Evolutionary conservation across 2,329 filamentous ascomycete species (phyloP).

Genomic region (Stenocarpella maydis): DNA sequence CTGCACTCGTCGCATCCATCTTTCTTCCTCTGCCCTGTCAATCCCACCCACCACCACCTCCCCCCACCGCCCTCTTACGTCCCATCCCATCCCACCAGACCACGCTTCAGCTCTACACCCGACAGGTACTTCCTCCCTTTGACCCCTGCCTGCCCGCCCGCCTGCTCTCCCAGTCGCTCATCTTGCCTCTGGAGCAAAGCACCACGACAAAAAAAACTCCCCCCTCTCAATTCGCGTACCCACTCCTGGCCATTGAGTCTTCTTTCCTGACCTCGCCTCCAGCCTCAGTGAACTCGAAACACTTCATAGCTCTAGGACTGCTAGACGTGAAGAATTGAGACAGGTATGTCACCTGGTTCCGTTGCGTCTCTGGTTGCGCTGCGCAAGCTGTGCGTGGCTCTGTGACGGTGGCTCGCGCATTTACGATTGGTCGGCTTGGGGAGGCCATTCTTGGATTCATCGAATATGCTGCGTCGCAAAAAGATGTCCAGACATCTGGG

Average conservation of each 20-base stretch:
- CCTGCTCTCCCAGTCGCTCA: slow-evolving; percentile 29
- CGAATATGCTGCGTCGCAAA: neutral
- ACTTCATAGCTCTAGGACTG: slow-evolving; percentile 28
- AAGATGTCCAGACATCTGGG: neutral
- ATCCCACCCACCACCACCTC: neutral
- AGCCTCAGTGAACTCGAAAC: slow-evolving; percentile 29
- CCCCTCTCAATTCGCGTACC: slow-evolving; percentile 34
- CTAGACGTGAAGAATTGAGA: slow-evolving; percentile 29
- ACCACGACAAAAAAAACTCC: slow-evolving; percentile 35
- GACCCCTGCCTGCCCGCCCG: slow-evolving; percentile 28
- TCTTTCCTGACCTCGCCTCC: slow-evolving; percentile 27
- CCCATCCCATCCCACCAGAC: slow-evolving; percentile 13
- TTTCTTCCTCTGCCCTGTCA: slow-evolving; percentile 10
- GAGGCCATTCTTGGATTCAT: neutral
- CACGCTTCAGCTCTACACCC: slow-evolving; percentile 22
- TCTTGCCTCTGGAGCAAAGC: slow-evolving; percentile 29
- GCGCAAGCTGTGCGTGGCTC: slow-evolving; percentile 9
- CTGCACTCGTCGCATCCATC: neutral
- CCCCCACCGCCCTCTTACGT: too few relatives aligned
- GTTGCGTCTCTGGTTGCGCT: neutral
- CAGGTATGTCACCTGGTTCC: slow-evolving; percentile 31
- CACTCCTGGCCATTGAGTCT: slow-evolving; percentile 30
- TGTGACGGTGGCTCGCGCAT: neutral
- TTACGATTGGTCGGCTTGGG: neutral
- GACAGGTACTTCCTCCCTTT: slow-evolving; percentile 25